Conservation (phyloP, 2,329 filamentous ascomycete species). For the Hypoxylon sp. region DNA sequence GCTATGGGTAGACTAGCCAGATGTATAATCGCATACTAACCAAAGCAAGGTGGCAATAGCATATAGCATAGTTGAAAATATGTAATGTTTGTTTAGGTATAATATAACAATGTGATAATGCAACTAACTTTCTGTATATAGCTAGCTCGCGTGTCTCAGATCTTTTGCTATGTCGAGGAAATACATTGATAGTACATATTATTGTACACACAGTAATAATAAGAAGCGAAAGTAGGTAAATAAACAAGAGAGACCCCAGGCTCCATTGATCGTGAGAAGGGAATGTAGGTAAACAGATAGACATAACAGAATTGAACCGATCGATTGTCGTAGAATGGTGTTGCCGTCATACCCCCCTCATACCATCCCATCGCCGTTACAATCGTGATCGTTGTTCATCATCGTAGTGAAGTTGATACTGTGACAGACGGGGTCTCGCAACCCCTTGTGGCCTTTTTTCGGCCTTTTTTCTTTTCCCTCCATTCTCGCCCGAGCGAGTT, state of each 20-base stretch:
- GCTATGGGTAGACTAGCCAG: neutral
- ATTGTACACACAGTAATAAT: conserved; percentile 42
- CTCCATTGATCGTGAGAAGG: conserved; percentile 9
- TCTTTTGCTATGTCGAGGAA: conserved; percentile 9
- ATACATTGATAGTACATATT: conserved; percentile 16
- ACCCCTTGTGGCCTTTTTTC: conserved; percentile 16
- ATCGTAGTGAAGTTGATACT: conserved; percentile 27
- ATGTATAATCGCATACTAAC: neutral
- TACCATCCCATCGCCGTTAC: conserved; percentile 17
- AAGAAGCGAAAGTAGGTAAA: conserved; percentile 24
- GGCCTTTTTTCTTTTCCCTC: conserved; percentile 21
- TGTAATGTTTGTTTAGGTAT: conserved; percentile 3
- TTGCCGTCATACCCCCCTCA: conserved; percentile 12
- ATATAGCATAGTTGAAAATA: neutral
- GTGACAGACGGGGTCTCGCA: conserved; percentile 21
- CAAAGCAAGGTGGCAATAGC: neutral
- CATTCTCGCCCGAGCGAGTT: conserved; percentile 42
- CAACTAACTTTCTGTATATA: conserved; percentile 1
- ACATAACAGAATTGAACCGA: conserved; percentile 22
- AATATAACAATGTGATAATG: neutral
- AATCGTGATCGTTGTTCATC: conserved; percentile 36
- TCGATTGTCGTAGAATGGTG: conserved; percentile 24
- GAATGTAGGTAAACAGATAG: conserved; percentile 10
- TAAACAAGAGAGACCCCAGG: conserved; percentile 26
- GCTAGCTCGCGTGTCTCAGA: conserved; percentile 30